Evolutionary conservation across 2,329 filamentous ascomycete genomes (phyloP), one percentile per base, ranked within the genome.

Genomic region (Colletotrichum camelliae): DNA sequence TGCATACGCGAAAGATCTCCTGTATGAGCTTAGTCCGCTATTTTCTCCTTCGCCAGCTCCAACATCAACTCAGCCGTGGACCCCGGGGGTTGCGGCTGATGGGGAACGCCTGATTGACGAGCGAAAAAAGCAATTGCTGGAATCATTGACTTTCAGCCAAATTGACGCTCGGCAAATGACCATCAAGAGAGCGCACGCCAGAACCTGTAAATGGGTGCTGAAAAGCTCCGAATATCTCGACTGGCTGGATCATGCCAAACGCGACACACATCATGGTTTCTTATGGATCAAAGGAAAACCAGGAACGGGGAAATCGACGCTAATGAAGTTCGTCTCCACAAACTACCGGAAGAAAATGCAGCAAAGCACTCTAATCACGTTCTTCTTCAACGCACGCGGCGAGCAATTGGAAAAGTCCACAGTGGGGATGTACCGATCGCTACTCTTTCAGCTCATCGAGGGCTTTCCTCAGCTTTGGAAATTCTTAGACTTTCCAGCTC

Each of bases 1-100:
- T 8, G 81, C 79, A 24, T 84, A 81, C 69, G 78, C 80, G 0
- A 82, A 78, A 67, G 79, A 81, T 24, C 72, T 82, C 5, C 33
- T 82, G 2, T 5, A 1, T 7, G 33, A 64, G 4, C 61, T 64
- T 0, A 7, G 33, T 27, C 60, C 4, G 12, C 33, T 39, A 6
- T 9, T n/a, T 8, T 27, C 12, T 62, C 18, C 33, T 2, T 39
- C 60, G 6, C 33, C 60, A 10, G 33, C 21, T 16, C 18, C 10
- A 13, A 37, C 33, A n/a, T 62, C 60, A 62, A 37, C 58, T 9
- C 15, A 37, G 7, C 24, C 24, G 18, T 3, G 18, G 18, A 12
- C 37, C 18, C 13, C 18, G 18, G 33, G 0, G 31, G 10, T 21
- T 18, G n/a, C 16, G 1, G 5, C 4, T 39, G 18, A 37, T 24